Base-by-base conservation (phyloP, 1,139 yeast genomes). In the Geotrichum australiense region DNA sequence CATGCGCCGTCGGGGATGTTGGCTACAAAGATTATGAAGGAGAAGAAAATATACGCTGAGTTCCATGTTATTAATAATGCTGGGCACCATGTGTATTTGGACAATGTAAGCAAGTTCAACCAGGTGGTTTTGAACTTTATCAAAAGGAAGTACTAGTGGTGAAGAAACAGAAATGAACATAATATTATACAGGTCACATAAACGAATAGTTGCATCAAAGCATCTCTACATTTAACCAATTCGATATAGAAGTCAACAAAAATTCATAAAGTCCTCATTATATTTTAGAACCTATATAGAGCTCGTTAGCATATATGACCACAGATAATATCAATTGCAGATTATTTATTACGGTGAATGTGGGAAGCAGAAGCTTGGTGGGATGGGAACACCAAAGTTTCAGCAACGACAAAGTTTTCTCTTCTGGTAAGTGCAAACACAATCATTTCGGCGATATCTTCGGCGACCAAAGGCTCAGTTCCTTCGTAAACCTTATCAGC, bases 61-160 rank as follows among this genome's bases (percentile, higher is more conserved):
- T 77, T 72, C 46, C 63, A 61, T 11, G 64, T 74, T 10, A 63
- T 83, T 1, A 58, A 68, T 1, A 63, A 73, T 36, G 77, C 87
- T 2, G 91, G 95, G 0, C 95, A 86, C 59, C 91, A 86, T 59
- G 58, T 85, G 41, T 83, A 83, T 53, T 62, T 85, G 45, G 95
- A 86, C 58, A 85, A 85, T 51, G 78, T 78, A 2, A 52, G 62
- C 26, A 80, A 69, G 24, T 83, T 85, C 33, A 23, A 37, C 34
- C 2, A 53, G 11, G 61, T 64, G 32, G 65, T 80, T 2, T 53
- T 70, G 35, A 59, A 66, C 10, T 80, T 76, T 41, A 43, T 51
- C 21, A 37, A 35, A 26, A 7, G n/a, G n/a, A n/a, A n/a, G n/a
- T n/a, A n/a, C n/a, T n/a, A n/a, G n/a, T n/a, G n/a, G n/a, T n/a